phyloP scores from a whole-genome alignment of 2,329 filamentous ascomycete species.

The Pseudogymnoascus sp. region DNA sequence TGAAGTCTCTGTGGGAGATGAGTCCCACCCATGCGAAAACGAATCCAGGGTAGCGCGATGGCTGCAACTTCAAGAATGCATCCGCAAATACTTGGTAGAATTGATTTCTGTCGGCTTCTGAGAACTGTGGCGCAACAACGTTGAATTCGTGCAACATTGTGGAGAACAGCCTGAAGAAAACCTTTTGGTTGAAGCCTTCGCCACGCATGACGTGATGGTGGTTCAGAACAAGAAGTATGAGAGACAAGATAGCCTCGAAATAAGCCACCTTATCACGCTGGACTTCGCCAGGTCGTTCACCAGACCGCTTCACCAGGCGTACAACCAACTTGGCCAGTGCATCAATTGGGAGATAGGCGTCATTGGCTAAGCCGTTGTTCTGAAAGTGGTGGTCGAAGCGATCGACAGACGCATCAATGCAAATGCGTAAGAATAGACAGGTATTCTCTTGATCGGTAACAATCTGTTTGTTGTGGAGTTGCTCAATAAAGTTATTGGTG shows the following conservation, averaged over 20 bases:
- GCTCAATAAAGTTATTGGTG: constrained; percentile 68
- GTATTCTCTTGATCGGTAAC: constrained; percentile 69
- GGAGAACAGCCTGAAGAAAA: constrained; percentile 87
- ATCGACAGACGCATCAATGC: constrained; percentile 69
- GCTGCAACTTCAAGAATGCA: constrained; percentile 65
- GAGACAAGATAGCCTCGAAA: constrained; percentile 66
- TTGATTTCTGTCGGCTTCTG: constrained; percentile 56
- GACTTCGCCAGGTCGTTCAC: constrained; percentile 48
- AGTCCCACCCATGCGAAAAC: constrained; percentile 77
- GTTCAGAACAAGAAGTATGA: constrained; percentile 74
- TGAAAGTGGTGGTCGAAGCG: constrained; percentile 64
- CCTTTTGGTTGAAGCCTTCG: constrained; percentile 75
- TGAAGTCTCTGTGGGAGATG: constrained; percentile 74
- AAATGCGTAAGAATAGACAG: constrained; percentile 68
- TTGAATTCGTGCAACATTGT: constrained; percentile 70
- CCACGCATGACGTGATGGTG: constrained; percentile 74
- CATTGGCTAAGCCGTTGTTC: constrained; percentile 48
- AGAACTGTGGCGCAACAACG: constrained; percentile 46
- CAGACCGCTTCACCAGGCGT: constrained; percentile 64
- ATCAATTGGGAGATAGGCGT: constrained; percentile 59
- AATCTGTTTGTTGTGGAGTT: constrained; percentile 66
- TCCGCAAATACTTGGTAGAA: constrained; percentile 65
- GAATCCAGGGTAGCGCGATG: constrained; percentile 71
- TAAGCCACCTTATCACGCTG: constrained; percentile 59
- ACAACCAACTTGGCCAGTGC: constrained; percentile 74